Evolutionary conservation across 2,329 filamentous ascomycete genomes (phyloP), one percentile per base, ranked within the genome.

Genomic region (Didymella arachidicola): DNA sequence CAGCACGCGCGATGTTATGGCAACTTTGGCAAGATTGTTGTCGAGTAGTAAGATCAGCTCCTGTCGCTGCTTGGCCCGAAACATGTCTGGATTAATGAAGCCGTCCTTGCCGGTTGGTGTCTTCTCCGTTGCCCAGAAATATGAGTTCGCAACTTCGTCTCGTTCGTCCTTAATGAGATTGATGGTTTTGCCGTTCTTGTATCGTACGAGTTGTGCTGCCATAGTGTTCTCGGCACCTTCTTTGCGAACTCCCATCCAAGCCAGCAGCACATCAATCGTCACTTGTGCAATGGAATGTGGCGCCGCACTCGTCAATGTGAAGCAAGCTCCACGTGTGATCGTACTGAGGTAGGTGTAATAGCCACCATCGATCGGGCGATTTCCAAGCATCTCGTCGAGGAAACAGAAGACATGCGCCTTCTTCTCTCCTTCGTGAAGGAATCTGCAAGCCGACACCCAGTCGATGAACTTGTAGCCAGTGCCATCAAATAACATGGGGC

Each of bases 371-470:
- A 59, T 5, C 10, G 63, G 51, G 10, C 29, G 38, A 14, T 34
- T 46, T 2, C 47, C 34, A 36, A 30, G 11, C 16, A 38, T n/a
- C 42, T 64, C 42, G n/a, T 74, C 64, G 6, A 82, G 67, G 26
- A 83, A 70, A 47, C 74, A 73, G 64, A 82, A 83, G 6, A 83
- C 78, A 43, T 80, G 78, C 0, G 78, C 79, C 54, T 73, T 75
- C 66, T 79, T 81, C 16, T 68, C 64, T 7, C 77, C 74, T 7
- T 58, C 43, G 27, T 67, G 63, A 7, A 84, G 64, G 0, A 72
- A 72, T 4, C 67, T 72, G 22, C 75, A 71, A 1, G 73, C 78
- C 0, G 73, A 73, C 0, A 78, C 72, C 82, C 81, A 84, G 65
- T 84, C 82, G 2, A 68, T 59, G 48, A 84, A 84, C 3, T 66